A percentile compares a stretch with the other conserved stretches of the same genome.
Conservation (phyloP, 345 rosid genomes). For the Brassica rapa region DNA sequence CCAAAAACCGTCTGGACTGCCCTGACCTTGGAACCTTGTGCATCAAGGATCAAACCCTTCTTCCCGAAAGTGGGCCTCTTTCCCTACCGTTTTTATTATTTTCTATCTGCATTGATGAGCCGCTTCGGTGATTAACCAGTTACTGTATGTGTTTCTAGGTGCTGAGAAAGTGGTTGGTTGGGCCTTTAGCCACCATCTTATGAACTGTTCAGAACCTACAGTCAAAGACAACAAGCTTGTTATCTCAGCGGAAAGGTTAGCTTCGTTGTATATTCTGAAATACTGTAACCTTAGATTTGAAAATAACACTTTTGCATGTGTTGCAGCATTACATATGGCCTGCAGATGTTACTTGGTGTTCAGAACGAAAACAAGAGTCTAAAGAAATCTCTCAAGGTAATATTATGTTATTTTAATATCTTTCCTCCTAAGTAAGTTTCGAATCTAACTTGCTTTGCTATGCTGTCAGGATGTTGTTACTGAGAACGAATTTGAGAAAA, state of each 20-base stretch:
- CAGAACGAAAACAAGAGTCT: constrained; percentile 72
- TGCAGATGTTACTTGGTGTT: constrained; percentile 63
- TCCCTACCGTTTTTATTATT: constrained; percentile 12
- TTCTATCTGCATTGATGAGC: not conserved
- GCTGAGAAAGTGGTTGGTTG: constrained; percentile 48
- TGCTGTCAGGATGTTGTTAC: constrained; percentile 2
- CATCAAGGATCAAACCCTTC: constrained; percentile 79
- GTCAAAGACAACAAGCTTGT: constrained; percentile 64
- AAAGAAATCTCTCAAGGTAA: constrained; percentile 82
- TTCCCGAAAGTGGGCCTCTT: constrained; percentile 62
- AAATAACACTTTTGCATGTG: constrained; percentile 16
- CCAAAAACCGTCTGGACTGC: constrained; percentile 60
- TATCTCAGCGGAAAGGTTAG: constrained; percentile 75
- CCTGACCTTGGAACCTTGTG: constrained; percentile 71
- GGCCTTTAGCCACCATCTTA: not conserved
- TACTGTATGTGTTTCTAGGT: constrained; percentile 45
- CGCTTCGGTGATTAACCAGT: constrained; percentile 19
- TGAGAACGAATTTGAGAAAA: not conserved
- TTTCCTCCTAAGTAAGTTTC: not conserved
- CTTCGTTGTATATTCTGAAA: constrained; percentile 14
- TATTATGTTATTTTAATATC: constrained; percentile 2
- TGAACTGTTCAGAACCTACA: constrained; percentile 58
- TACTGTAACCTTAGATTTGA: constrained; percentile 10
- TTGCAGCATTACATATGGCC: constrained; percentile 69
- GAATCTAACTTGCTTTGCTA: not conserved